Percentiles rank a stretch among this genome's conserved stretches.
These are phyloP conservation scores for Rhizophagus prolifer DNA, from an alignment of 192 early-diverging fungal species.

Conservation along the genomic window DNA sequence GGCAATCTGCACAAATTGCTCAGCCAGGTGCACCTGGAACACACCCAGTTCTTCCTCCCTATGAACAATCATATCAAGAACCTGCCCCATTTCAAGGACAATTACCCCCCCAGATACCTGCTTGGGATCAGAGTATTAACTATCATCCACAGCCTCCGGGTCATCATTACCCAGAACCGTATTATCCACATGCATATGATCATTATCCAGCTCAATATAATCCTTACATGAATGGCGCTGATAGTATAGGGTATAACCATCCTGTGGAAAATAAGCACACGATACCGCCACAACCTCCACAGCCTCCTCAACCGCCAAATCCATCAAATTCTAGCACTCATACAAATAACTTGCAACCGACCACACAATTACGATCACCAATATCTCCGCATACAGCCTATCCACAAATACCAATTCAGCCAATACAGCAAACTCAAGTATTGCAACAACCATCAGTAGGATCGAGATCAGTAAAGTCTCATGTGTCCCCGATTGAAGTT, in stretches of 20 bases:
- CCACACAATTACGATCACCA: neutral
- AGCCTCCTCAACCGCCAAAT: constrained; percentile 17
- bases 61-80: constrained; percentile 11
- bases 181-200: constrained; percentile 2
- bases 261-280: neutral
- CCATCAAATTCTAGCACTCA: neutral
- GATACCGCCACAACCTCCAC: constrained; percentile 17
- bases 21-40: constrained; percentile 8
- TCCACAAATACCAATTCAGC: neutral
- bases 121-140: constrained; percentile 16
- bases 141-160: constrained; percentile 1
- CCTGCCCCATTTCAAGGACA: constrained; percentile 26
- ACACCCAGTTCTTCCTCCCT: neutral
- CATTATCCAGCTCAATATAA: neutral
- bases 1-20: neutral
- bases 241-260: neutral
- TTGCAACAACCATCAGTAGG: constrained; percentile 1
- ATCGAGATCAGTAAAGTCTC: neutral
- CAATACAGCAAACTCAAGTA: neutral
- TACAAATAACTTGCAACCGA: neutral
- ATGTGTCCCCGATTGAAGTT: neutral
- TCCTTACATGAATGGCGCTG: neutral
- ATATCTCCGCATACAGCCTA: neutral
- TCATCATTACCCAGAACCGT: neutral
- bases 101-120: constrained; percentile 8